Evolutionary conservation across 2,329 filamentous ascomycete species (phyloP).

Genomic region (Botryotinia convoluta): DNA sequence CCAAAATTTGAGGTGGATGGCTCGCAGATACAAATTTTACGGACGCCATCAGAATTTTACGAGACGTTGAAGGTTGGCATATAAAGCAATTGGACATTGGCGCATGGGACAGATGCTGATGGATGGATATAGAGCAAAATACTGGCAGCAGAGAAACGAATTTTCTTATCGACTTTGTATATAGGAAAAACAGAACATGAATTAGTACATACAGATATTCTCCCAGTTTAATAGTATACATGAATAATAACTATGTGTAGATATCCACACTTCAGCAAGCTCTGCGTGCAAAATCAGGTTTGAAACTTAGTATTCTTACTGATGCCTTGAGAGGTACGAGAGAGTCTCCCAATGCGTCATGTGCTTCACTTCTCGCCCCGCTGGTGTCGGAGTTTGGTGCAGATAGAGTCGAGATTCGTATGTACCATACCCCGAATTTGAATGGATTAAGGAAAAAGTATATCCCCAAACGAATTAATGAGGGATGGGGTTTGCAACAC

Average conservation of each 20-base stretch:
- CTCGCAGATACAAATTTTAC: constrained; percentile 75
- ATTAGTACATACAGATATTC: constrained; percentile 44
- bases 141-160: constrained; percentile 68
- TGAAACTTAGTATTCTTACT: constrained; percentile 85
- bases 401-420: constrained; percentile 83
- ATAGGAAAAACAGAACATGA: constrained; percentile 93
- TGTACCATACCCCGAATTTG: constrained; percentile 97
- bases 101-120: constrained; percentile 31
- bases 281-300: constrained; percentile 67
- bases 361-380: constrained; percentile 81
- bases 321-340: constrained; percentile 89
- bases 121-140: constrained; percentile 66
- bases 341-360: constrained; percentile 81
- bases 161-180: constrained; percentile 95
- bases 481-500: constrained; percentile 96
- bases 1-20: constrained; percentile 86
- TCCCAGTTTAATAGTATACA: background rate
- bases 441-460: constrained; percentile 81
- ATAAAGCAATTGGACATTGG: constrained; percentile 1
- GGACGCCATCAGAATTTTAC: constrained; percentile 86
- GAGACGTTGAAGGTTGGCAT: constrained; percentile 74
- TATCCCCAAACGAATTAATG: constrained; percentile 87
- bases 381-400: constrained; percentile 81
- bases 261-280: constrained; percentile 75
- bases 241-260: constrained; percentile 40